Evolutionary conservation across 2,329 filamentous ascomycete species (phyloP).

Genomic region (Fusarium sulawesiense): DNA sequence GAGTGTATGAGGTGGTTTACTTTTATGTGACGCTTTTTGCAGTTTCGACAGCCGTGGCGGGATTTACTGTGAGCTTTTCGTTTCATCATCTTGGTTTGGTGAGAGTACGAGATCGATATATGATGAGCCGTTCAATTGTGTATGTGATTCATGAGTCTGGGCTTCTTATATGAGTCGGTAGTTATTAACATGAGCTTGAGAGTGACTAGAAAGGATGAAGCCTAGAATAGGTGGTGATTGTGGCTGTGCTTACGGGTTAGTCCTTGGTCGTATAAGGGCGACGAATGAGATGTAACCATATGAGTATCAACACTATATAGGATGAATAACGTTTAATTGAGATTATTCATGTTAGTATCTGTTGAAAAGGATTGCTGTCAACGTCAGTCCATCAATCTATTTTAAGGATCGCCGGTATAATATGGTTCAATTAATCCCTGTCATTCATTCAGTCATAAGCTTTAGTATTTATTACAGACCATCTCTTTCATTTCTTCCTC

Average conservation of each 20-base stretch:
- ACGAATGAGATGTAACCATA: conserved; percentile 10
- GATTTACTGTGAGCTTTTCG: conserved; percentile 43
- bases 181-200: neutral
- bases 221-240: conserved; percentile 3
- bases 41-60: conserved; percentile 43
- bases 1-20: conserved; percentile 7
- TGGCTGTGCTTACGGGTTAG: conserved; percentile 35
- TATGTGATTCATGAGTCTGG: no score
- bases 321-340: neutral
- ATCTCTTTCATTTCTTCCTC: no score
- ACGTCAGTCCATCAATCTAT: neutral
- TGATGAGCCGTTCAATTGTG: no score
- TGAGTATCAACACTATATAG: neutral
- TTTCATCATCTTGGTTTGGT: conserved; percentile 21
- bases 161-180: neutral
- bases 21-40: conserved; percentile 44
- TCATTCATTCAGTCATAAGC: conserved; percentile 5
- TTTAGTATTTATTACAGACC: neutral
- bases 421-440: neutral
- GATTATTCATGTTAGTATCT: fast-evolving
- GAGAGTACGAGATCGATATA: neutral
- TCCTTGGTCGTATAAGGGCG: neutral
- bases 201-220: neutral
- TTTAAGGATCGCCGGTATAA: no score
- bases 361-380: neutral